Conservation (phyloP, 495 filamentous ascomycete genomes). For the Hypoxylon perforatum region DNA sequence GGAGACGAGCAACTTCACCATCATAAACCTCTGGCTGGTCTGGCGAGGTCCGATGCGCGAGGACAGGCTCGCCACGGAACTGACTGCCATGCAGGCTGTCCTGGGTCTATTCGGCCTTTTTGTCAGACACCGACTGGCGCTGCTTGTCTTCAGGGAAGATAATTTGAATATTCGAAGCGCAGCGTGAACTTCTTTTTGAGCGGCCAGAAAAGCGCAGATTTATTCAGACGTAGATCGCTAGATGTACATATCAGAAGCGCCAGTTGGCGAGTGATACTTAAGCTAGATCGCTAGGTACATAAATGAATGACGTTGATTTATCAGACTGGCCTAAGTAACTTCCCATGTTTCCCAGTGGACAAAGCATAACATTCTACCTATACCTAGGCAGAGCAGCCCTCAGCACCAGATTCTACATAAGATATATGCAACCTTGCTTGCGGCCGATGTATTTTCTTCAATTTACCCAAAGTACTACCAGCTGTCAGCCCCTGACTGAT, state of each 20-base stretch:
- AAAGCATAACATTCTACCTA: neutral
- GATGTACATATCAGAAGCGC: slow-evolving; percentile 29
- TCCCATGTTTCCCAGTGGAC: neutral
- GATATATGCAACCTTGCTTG: neutral
- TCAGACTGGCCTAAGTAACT: neutral
- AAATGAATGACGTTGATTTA: slow-evolving; percentile 18
- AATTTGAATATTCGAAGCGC: slow-evolving; percentile 65
- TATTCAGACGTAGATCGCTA: slow-evolving; percentile 36
- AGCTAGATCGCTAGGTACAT: slow-evolving; percentile 9
- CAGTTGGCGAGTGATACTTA: slow-evolving; percentile 1
- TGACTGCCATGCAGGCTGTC: slow-evolving; percentile 76
- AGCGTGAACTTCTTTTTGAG: slow-evolving; percentile 30
- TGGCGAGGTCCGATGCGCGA: slow-evolving; percentile 94
- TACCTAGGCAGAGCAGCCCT: no score
- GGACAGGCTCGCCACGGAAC: slow-evolving; percentile 79
- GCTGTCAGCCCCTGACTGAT: no score
- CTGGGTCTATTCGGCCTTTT: slow-evolving; percentile 85
- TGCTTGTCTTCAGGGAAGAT: slow-evolving; percentile 86
- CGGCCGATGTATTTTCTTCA: no score
- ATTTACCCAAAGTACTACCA: no score
- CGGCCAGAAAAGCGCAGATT: slow-evolving; percentile 3
- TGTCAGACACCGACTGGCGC: slow-evolving; percentile 83
- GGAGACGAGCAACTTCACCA: slow-evolving; percentile 89
- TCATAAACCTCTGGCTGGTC: slow-evolving; percentile 95
- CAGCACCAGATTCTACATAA: neutral